Base-by-base conservation (phyloP, 2,329 filamentous ascomycete species). In the Pseudocercospora musae region DNA sequence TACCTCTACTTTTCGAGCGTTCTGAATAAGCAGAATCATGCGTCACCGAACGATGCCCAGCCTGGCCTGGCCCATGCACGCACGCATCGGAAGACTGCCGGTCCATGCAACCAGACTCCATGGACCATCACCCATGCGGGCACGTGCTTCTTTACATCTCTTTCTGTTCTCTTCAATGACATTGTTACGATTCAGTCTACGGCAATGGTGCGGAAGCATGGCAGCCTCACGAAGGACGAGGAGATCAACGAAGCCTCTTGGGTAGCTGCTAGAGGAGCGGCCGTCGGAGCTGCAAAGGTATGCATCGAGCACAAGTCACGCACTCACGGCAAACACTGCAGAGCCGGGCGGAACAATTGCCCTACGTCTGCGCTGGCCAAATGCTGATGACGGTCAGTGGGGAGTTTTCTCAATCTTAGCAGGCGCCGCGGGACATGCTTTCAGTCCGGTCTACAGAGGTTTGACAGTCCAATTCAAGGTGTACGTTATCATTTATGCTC, bases 401-500 rank as follows among this genome's bases (percentile, higher is more conserved):
- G 90, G 89, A 59, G 77, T 84, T n/a, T 85, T 82, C 61, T 83
- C 85, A 15, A 87, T 84, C 0, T 73, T 88, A 23, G 78, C 90
- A 7, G 87, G 84, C 20, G 87, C 80, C 21, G 71, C 86, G 5
- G 90, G 86, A 18, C 88, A 86, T 66, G 78, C 80, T 21, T 82
- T 87, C 70, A 90, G 87, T 57, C 90, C 90, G 0, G 71, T 93
- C 20, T 94, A 93, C 73, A 84, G 89, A 21, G 84, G 87, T 1
- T 78, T 90, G 65, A 92, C 89, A 1, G 79, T 91, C 55, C 89
- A 91, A 73, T 91, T 91, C 77, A 91, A 91, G 79, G 86, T 89
- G 89, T 91, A 82, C 71, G 85, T 78, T 18, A n/a, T n/a, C n/a
- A n/a, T n/a, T n/a, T n/a, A 1, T 40, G 25, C 31, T 40, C 52